phyloP scores from a whole-genome alignment of 2,329 filamentous ascomycete species.

The Beauveria rudraprayagi region DNA sequence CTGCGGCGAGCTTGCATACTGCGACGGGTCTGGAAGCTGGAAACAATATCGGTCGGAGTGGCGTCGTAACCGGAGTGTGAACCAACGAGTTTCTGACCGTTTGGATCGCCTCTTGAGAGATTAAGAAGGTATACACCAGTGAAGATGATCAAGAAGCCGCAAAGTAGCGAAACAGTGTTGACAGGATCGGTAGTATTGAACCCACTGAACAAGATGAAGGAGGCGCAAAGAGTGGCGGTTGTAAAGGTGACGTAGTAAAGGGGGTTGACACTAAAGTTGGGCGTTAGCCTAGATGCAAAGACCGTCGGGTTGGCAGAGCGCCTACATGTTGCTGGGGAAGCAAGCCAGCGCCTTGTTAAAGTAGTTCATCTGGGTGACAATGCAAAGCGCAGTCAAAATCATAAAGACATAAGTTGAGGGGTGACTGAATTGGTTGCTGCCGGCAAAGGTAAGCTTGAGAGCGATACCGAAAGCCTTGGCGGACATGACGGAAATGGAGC shows the following conservation, averaged over 20 bases:
- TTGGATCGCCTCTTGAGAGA: constrained; percentile 84
- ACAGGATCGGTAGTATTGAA: constrained; percentile 92
- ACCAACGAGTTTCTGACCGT: constrained; percentile 61
- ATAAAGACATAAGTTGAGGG: constrained; percentile 97
- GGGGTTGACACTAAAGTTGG: constrained; percentile 68
- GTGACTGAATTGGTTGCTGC: constrained; percentile 91
- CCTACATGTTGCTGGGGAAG: constrained; percentile 95
- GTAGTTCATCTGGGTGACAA: constrained; percentile 99
- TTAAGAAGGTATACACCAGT: constrained; percentile 93
- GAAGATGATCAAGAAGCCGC: constrained; percentile 91
- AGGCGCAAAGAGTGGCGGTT: constrained; percentile 85
- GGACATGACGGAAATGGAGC: constrained; percentile 97
- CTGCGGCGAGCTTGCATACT: constrained; percentile 88
- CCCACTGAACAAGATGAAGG: constrained; percentile 90
- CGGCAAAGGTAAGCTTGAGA: constrained; percentile 84
- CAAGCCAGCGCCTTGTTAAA: constrained; percentile 98
- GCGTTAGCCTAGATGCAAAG: constrained; percentile 11
- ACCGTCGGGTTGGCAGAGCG: constrained; percentile 26
- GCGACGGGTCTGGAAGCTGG: constrained; percentile 78
- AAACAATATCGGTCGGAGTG: constrained; percentile 85
- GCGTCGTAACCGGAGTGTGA: constrained; percentile 60
- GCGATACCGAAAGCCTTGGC: constrained; percentile 98
- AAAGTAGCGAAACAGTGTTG: constrained; percentile 85
- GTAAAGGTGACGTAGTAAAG: constrained; percentile 98
- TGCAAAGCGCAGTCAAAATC: constrained; percentile 87